phyloP scores from a whole-genome alignment of 23 red algal species.

The Gracilariopsis chorda region DNA sequence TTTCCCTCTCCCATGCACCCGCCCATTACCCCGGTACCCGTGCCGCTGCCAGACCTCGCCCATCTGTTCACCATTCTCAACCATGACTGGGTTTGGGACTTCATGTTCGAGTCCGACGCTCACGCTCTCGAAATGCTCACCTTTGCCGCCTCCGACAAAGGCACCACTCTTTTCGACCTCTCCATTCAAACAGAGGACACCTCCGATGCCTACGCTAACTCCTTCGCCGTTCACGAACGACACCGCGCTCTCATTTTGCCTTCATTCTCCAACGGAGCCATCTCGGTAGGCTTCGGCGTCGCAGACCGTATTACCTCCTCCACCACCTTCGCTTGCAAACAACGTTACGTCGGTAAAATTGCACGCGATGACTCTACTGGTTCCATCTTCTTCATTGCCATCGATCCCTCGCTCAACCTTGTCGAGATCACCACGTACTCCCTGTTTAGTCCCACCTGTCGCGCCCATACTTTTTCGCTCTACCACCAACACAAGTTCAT shows the following conservation, averaged over 20 bases:
- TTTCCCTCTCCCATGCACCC: neutral
- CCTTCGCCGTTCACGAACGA: conserved; percentile 20
- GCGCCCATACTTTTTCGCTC: conserved; percentile 35
- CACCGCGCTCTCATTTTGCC: conserved; percentile 27
- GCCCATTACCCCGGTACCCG: neutral
- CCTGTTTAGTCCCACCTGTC: conserved; percentile 6
- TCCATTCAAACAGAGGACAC: neutral
- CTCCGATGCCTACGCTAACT: neutral
- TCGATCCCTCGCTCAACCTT: neutral
- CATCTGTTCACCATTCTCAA: conserved; percentile 9
- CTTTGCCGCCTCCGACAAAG: conserved; percentile 1
- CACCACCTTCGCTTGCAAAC: conserved; percentile 1
- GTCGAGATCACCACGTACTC: conserved; percentile 32
- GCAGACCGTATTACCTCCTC: conserved; percentile 37
- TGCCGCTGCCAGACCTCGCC: neutral
- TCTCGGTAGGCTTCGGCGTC: conserved; percentile 41
- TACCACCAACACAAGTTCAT: neutral
- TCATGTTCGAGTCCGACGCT: conserved; percentile 26
- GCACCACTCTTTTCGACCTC: conserved; percentile 9
- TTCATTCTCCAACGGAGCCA: conserved; percentile 28
- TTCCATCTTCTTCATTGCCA: conserved; percentile 28
- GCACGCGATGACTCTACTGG: conserved; percentile 35
- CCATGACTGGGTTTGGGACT: conserved; percentile 48
- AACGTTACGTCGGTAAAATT: conserved; percentile 36
- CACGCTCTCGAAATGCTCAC: conserved; percentile 15